phyloP scores from a whole-genome alignment of 2,329 filamentous ascomycete species.

The Trichoderma atroviride region DNA sequence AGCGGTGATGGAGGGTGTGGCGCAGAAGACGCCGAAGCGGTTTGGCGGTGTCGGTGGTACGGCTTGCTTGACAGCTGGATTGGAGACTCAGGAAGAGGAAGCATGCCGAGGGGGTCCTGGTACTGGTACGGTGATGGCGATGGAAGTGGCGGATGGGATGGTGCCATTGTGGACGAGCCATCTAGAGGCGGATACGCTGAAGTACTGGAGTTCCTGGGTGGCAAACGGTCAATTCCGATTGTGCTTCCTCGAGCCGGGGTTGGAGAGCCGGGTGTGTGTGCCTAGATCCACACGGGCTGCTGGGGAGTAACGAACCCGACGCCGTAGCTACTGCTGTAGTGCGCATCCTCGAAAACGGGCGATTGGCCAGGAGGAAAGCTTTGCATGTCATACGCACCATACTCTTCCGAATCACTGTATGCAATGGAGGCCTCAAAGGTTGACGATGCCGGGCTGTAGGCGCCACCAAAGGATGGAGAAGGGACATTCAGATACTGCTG shows the following conservation, averaged over 20 bases:
- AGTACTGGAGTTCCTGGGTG: conserved; percentile 55
- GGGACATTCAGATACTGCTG: conserved; percentile 65
- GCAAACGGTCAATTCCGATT: conserved; percentile 57
- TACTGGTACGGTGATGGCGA: conserved; percentile 53
- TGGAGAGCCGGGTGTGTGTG: conserved; percentile 40
- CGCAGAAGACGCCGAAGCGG: conserved; percentile 40
- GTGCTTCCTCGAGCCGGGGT: conserved; percentile 43
- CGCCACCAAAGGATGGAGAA: conserved; percentile 60
- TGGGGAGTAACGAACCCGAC: conserved; percentile 65
- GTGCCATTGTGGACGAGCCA: conserved; percentile 42
- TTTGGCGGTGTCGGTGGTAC: conserved; percentile 45
- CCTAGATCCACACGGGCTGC: conserved; percentile 64
- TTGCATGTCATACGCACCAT: conserved; percentile 51
- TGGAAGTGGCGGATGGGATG: conserved; percentile 44
- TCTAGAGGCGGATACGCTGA: conserved; percentile 50
- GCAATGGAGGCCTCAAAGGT: conserved; percentile 64
- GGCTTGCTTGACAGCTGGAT: conserved; percentile 40
- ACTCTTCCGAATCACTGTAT: conserved; percentile 66
- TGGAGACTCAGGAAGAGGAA: conserved; percentile 51
- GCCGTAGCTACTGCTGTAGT: conserved; percentile 45
- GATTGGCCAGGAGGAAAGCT: conserved; percentile 49
- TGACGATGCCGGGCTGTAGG: conserved; percentile 65
- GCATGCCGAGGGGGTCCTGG: conserved; percentile 48
- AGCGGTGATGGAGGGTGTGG: conserved; percentile 43
- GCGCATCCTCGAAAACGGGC: conserved; percentile 49